phyloP scores from a whole-genome alignment of 2,329 filamentous ascomycete genomes.

The Fusarium odoratissimum region DNA sequence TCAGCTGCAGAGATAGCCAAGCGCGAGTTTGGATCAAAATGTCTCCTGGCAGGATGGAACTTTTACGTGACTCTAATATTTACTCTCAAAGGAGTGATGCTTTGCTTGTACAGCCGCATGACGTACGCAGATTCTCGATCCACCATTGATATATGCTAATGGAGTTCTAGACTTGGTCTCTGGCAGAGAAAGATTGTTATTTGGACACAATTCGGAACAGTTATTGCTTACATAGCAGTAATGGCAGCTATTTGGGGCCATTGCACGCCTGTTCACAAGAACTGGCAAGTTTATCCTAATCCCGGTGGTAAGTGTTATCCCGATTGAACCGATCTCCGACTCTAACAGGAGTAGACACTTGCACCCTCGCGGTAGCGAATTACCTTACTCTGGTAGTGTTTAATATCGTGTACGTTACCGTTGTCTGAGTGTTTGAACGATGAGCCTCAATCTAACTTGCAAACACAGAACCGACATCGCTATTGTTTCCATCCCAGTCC shows the following conservation, averaged over 20 bases:
- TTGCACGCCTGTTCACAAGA: constrained; percentile 52
- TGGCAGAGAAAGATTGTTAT: constrained; percentile 54
- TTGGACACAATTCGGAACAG: constrained; percentile 46
- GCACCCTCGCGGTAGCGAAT: constrained; percentile 51
- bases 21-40: constrained; percentile 50
- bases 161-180: constrained; percentile 48
- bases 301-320: constrained; percentile 50
- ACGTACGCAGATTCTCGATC: constrained; percentile 49
- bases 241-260: constrained; percentile 51
- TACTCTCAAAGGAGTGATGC: constrained; percentile 56
- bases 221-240: constrained; percentile 49
- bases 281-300: constrained; percentile 56
- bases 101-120: constrained; percentile 57
- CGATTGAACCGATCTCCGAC: accelerated
- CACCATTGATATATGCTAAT: constrained; percentile 2
- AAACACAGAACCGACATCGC: constrained; percentile 52
- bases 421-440: background rate
- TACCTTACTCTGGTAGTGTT: constrained; percentile 52
- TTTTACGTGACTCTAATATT: constrained; percentile 57
- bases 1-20: constrained; percentile 45
- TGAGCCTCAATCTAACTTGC: constrained; percentile 10
- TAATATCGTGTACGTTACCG: constrained; percentile 49
- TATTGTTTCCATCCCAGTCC: constrained; percentile 55
- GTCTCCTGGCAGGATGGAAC: constrained; percentile 53
- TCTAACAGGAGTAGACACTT: constrained; percentile 44